Conservation (phyloP, 768 basidiomycete genomes). For the Mycena kentingensis region DNA sequence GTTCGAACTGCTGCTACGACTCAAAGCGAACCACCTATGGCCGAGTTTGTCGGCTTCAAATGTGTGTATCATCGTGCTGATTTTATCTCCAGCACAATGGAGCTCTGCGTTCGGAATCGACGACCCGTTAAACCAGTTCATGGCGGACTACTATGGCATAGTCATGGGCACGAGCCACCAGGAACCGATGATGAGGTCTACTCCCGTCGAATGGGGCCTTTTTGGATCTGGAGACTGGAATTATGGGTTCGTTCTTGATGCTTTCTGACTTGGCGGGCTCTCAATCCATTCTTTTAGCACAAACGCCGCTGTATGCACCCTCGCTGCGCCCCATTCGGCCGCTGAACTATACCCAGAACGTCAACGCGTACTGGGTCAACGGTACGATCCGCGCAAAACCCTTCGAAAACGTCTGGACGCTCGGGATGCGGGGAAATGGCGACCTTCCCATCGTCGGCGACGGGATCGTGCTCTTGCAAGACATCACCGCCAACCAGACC, state of each 20-base stretch:
- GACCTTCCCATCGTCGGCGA: conserved; percentile 57
- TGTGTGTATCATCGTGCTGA: neutral
- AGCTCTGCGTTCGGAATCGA: conserved; percentile 61
- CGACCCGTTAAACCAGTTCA: conserved; percentile 58
- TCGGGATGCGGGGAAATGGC: conserved; percentile 70
- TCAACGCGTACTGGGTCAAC: conserved; percentile 63
- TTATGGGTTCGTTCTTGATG: conserved; percentile 25
- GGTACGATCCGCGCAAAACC: conserved; percentile 59
- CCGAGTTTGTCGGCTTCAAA: conserved; percentile 43
- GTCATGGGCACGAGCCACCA: conserved; percentile 78
- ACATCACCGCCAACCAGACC: conserved; percentile 62
- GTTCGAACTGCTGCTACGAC: conserved; percentile 64
- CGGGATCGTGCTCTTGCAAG: conserved; percentile 51
- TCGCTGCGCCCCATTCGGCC: neutral
- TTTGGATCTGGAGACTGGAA: conserved; percentile 64
- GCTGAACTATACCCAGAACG: conserved; percentile 25
- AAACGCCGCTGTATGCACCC: neutral
- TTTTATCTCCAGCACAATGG: conserved; percentile 30
- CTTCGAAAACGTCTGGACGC: conserved; percentile 63
- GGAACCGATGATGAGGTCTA: conserved; percentile 75
- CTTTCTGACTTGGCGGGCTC: neutral
- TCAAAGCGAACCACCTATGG: conserved; percentile 75
- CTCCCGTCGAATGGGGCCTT: conserved; percentile 63
- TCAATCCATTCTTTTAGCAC: neutral
- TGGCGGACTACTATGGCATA: conserved; percentile 65